Base-by-base conservation (phyloP, 441 rosid species). In the Eruca vesicaria region DNA sequence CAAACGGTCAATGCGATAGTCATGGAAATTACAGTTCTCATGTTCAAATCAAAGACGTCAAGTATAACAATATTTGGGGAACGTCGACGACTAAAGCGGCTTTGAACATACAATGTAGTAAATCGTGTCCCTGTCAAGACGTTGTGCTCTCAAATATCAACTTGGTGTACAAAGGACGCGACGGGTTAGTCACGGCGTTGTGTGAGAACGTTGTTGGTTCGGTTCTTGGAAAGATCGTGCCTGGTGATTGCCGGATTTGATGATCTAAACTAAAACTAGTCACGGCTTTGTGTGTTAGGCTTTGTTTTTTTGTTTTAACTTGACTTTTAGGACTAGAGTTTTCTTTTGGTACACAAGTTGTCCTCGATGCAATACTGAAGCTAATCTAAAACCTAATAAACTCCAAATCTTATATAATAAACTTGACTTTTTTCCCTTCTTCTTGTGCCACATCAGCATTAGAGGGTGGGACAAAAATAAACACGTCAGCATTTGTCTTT, bases 161-260 rank as follows among this genome's bases (percentile, higher is more conserved):
- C 71, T 75, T 79, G 9, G 16, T 0, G 15, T 71, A 74, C 61
- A 32, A 11, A 58, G 76, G 79, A 52, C 11, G 1, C 9, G 69
- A 74, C 50, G 79, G 79, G 41, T 38, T 31, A 5, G 72, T 8
- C 52, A 74, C 63, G 69, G 67, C 82, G 19, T 29, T 56, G 79
- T 79, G 82, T 69, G 59, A 48, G 41, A 74, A 79, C 52, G 79
- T 74, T 36, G 72, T 26, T 53, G 82, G 76, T 66, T 57, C 14
- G 18, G 45, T 66, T 50, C 43, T 6, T 65, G 82, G 82, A 19
- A 74, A 28, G 66, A 56, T 57, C 6, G 79, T 67, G 15, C 82
- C 82, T 20, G 31, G 12, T 3, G 4, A 60, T 21, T 79, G 82
- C 35, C 28, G 15, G 73, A 21, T 72, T 15, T 59, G 76, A 59